Conservation (phyloP, 2,329 filamentous ascomycete species). For the Pseudopithomyces chartarum region DNA sequence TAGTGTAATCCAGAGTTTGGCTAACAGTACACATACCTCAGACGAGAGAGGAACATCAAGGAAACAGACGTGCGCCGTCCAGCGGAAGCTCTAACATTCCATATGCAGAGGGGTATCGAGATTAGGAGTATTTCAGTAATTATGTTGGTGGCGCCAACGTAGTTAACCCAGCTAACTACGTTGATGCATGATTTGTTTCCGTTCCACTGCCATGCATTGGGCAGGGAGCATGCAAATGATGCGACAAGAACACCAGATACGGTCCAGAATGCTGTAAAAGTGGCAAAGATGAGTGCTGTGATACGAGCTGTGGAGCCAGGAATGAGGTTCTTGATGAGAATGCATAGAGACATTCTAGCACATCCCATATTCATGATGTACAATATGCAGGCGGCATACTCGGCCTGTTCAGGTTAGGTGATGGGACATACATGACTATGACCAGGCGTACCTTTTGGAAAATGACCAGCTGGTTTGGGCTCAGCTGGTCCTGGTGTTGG, state of each 20-base stretch:
- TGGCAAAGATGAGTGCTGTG: constrained; percentile 21
- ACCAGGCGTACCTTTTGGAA: constrained; percentile 28
- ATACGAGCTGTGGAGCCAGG: constrained; percentile 22
- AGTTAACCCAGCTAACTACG: constrained; percentile 31
- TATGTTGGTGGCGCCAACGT: constrained; percentile 34
- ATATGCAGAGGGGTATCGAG: constrained; percentile 32
- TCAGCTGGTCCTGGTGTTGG: constrained; percentile 17
- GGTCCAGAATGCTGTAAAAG: constrained; percentile 30
- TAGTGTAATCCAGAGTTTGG: neutral
- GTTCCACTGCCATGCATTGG: constrained; percentile 25
- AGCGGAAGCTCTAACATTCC: constrained; percentile 29
- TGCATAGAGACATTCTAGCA: constrained; percentile 29
- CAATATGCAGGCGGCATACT: constrained; percentile 30
- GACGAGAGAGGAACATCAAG: constrained; percentile 25
- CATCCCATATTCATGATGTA: constrained; percentile 39
- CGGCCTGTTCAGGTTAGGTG: constrained; percentile 22
- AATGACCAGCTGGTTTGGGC: constrained; percentile 9
- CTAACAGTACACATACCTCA: constrained; percentile 21
- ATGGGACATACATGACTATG: neutral
- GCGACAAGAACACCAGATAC: constrained; percentile 29
- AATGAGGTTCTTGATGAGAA: constrained; percentile 30
- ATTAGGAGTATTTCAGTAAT: constrained; percentile 31
- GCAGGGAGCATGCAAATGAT: constrained; percentile 29
- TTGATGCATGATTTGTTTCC: constrained; percentile 23
- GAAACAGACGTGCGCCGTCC: constrained; percentile 31